Evolutionary conservation across 1,284 basidiomycete genomes (phyloP), one percentile per base, ranked within the genome.

Genomic region (Papiliotrema fonsecae): DNA sequence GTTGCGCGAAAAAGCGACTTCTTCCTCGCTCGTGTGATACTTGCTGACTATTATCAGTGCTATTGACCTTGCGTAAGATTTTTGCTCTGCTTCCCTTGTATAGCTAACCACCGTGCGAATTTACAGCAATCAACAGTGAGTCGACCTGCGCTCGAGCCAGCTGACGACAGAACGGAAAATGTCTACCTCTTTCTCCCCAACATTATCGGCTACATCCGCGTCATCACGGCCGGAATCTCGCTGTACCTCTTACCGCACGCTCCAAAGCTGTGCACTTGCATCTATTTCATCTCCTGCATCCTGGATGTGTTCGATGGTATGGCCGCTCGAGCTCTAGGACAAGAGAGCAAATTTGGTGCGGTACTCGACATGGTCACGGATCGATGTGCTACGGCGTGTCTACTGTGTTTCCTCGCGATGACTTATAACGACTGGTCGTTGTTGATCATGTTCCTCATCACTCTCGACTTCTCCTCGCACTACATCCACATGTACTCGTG

Each of bases 401-500:
- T 98, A 55, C 78, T 98, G 27, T 96, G 90, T 74, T 97, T 94
- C 78, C 82, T 99, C 35, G 84, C 91, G 9, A 87, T 86, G 6
- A 87, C 83, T 38, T 98, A 97, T 74, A 90, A 91, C 7, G 67
- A 77, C 28, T 88, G 78, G 58, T 87, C 92, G 2, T 77, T 96
- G 45, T 67, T 86, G 44, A 97, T 98, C 78, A 92, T 97, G 75
- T 87, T 87, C 72, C 83, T 99, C 55, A 97, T 99, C 74, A 84
- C 93, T 0, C 83, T 99, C 56, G 96, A 99, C 75, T 99, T 99
- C 72, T 86, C 87, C 58, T 94, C 90, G 64, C 94, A 99, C 74
- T 99, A 97, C 77, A 97, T 99, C 82, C 96, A 98, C 77, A 99
- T 99, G 94, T 97, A 97, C 76, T 94, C 91, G 92, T 92, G 63